Percentiles rank a stretch among this genome's conserved stretches.
These are phyloP conservation scores for Mortierella sp. DNA, from an alignment of 371 early-diverging fungal genomes.

Conservation along the genomic window DNA sequence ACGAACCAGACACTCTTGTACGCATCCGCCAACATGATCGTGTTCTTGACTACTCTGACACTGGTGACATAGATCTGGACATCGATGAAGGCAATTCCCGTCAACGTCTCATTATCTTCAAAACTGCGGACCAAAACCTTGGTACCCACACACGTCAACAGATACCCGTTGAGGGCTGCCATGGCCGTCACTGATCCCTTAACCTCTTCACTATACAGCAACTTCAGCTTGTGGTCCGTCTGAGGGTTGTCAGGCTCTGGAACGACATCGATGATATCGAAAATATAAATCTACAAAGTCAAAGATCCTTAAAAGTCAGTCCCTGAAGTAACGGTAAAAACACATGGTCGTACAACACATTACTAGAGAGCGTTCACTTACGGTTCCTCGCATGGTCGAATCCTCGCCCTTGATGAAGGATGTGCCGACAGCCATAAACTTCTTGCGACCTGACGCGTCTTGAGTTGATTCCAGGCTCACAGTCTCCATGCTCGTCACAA, in stretches of 20 bases:
- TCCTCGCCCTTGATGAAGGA: constrained; percentile 95
- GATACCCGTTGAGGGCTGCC: constrained; percentile 88
- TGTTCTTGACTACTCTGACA: constrained; percentile 89
- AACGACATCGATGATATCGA: constrained; percentile 98
- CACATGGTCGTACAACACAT: background rate
- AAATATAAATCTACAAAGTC: constrained; percentile 80
- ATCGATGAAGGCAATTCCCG: constrained; percentile 98
- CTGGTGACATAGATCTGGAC: constrained; percentile 92
- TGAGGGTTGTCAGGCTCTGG: constrained; percentile 97
- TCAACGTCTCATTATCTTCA: constrained; percentile 90
- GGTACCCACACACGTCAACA: constrained; percentile 92
- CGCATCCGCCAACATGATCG: constrained; percentile 94
- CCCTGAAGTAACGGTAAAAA: background rate
- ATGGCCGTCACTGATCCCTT: constrained; percentile 96
- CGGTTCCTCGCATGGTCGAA: constrained; percentile 88
- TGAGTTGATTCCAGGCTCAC: constrained; percentile 92
- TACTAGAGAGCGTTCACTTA: constrained; percentile 57
- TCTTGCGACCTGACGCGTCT: constrained; percentile 87
- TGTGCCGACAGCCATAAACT: constrained; percentile 94
- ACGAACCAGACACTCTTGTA: constrained; percentile 94
- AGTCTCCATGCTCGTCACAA: constrained; percentile 82
- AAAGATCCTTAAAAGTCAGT: background rate
- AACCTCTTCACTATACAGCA: constrained; percentile 87
- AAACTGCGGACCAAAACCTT: constrained; percentile 94
- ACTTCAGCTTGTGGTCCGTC: constrained; percentile 94